These are phyloP conservation scores for Ogataea methanolica DNA, from an alignment of 805 yeast genomes.

Conservation along the genomic window DNA sequence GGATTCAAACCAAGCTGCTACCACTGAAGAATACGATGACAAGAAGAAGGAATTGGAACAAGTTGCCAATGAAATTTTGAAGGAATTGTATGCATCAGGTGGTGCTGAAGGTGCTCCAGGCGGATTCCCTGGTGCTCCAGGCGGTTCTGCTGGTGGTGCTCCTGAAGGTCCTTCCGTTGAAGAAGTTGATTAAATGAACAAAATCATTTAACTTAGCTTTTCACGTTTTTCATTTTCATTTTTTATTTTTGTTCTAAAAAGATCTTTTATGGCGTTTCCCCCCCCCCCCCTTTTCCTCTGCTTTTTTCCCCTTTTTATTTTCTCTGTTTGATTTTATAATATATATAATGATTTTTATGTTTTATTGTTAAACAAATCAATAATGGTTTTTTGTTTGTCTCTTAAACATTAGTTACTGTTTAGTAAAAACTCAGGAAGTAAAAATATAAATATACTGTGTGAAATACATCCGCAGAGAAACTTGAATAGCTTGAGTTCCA, in stretches of 20 bases:
- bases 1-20: slow-evolving; percentile 88
- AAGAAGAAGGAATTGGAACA: slow-evolving; percentile 95
- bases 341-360: too few relatives aligned
- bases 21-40: slow-evolving; percentile 88
- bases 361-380: too few relatives aligned
- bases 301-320: background rate
- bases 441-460: too few relatives aligned
- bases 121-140: slow-evolving; percentile 29
- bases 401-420: background rate
- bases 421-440: background rate
- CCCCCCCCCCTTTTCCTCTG: background rate
- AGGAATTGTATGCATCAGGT: slow-evolving; percentile 93
- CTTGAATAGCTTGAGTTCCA: too few relatives aligned
- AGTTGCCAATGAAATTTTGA: slow-evolving; percentile 93
- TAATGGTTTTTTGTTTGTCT: too few relatives aligned
- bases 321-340: background rate
- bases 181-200: slow-evolving; percentile 59
- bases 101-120: slow-evolving; percentile 59
- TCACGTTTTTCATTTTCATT: background rate
- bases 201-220: background rate
- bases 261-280: background rate
- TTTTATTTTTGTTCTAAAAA: background rate
- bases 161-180: slow-evolving; percentile 66
- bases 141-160: slow-evolving; percentile 56
- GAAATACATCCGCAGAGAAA: too few relatives aligned